phyloP scores from a whole-genome alignment of 2,329 filamentous ascomycete genomes.

The Colletotrichum sp. region DNA sequence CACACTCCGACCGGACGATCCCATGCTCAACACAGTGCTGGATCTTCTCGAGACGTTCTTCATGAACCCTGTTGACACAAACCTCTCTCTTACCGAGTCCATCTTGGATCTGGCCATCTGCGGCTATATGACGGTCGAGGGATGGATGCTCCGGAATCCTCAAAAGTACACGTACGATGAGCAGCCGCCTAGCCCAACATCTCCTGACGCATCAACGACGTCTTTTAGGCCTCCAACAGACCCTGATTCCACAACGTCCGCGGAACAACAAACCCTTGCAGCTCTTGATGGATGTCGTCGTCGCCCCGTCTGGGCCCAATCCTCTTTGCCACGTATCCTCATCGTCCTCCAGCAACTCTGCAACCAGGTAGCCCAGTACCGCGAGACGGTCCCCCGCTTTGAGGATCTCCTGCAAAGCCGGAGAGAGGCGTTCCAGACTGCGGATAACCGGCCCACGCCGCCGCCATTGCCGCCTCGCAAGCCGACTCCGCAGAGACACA shows the following conservation, averaged over 20 bases:
- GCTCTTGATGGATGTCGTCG: slow-evolving; percentile 57
- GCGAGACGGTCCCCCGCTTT: slow-evolving; percentile 71
- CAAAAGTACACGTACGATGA: slow-evolving; percentile 64
- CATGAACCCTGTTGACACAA: slow-evolving; percentile 88
- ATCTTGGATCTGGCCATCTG: slow-evolving; percentile 85
- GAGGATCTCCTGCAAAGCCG: slow-evolving; percentile 72
- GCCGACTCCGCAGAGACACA: slow-evolving; percentile 22
- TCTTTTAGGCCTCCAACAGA: slow-evolving; percentile 44
- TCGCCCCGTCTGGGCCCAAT: slow-evolving; percentile 57
- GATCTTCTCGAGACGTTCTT: slow-evolving; percentile 82
- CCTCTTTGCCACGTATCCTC: slow-evolving; percentile 59
- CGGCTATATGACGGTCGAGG: slow-evolving; percentile 82
- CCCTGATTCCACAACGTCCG: slow-evolving; percentile 42
- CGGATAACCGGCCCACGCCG: slow-evolving; percentile 46
- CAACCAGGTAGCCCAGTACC: slow-evolving; percentile 67
- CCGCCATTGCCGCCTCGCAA: slow-evolving; percentile 29
- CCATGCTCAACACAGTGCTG: too few relatives aligned
- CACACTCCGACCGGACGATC: too few relatives aligned
- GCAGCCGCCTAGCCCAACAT: slow-evolving; percentile 34
- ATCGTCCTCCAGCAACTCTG: slow-evolving; percentile 63
- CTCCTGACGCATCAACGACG: slow-evolving; percentile 28
- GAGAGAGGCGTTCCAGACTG: slow-evolving; percentile 67
- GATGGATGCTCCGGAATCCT: slow-evolving; percentile 85
- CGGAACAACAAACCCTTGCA: slow-evolving; percentile 49
- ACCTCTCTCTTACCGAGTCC: slow-evolving; percentile 84